phyloP scores from a whole-genome alignment of 495 filamentous ascomycete genomes.

The Acidiella bohemica region DNA sequence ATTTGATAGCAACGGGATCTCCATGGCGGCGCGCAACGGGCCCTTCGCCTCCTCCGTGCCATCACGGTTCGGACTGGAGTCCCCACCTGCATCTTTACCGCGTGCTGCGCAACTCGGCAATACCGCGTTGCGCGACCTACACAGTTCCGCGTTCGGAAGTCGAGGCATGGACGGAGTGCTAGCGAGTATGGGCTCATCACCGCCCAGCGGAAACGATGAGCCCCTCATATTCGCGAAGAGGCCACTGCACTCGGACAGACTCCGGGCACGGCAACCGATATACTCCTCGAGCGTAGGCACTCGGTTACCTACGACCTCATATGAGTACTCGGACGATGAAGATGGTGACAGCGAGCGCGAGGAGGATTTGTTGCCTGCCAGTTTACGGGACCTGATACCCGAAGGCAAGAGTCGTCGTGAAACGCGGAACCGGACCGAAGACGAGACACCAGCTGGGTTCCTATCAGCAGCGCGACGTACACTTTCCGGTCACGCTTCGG shows the following conservation, averaged over 20 bases:
- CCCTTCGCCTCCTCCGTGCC: conserved; percentile 89
- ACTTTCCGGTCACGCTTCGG: conserved; percentile 46
- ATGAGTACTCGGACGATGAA: conserved; percentile 73
- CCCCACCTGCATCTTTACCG: conserved; percentile 63
- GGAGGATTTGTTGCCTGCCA: conserved; percentile 80
- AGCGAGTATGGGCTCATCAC: conserved; percentile 51
- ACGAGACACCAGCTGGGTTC: conserved; percentile 38
- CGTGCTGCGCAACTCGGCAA: conserved; percentile 40
- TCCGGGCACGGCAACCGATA: conserved; percentile 47
- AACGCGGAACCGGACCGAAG: conserved; percentile 51
- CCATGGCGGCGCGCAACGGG: conserved; percentile 75
- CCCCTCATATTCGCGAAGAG: conserved; percentile 47
- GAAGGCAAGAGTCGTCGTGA: conserved; percentile 76
- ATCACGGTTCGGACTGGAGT: conserved; percentile 82
- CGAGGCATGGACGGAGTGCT: conserved; percentile 30
- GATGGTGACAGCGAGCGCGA: conserved; percentile 47
- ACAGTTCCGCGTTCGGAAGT: conserved; percentile 73
- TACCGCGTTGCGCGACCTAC: conserved; percentile 64
- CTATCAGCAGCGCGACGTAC: conserved; percentile 35
- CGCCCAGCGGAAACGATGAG: conserved; percentile 45
- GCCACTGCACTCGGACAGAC: conserved; percentile 74
- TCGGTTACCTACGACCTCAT: conserved; percentile 36
- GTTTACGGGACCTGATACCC: conserved; percentile 77
- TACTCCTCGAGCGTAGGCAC: conserved; percentile 70
- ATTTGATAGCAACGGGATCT: conserved; percentile 93